phyloP scores from a whole-genome alignment of 2,329 filamentous ascomycete genomes.

The Fusarium sp. region DNA sequence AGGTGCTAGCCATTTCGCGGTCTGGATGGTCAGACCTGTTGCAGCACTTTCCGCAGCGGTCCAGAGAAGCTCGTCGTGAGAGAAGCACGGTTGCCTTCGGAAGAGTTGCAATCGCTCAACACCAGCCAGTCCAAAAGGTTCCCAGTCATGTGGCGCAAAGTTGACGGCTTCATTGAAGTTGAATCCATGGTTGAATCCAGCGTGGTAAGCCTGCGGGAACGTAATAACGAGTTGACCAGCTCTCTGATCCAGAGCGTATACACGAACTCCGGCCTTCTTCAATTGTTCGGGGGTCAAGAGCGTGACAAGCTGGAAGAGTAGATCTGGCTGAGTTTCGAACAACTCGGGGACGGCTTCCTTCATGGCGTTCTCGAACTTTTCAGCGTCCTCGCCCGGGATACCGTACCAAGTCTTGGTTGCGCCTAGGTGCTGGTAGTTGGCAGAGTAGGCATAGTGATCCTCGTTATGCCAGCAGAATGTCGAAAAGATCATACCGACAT shows the following conservation, averaged over 20 bases:
- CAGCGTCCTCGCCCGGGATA: constrained; percentile 90
- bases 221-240: constrained; percentile 97
- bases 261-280: constrained; percentile 89
- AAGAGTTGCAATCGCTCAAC: constrained; percentile 89
- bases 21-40: constrained; percentile 76
- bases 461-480: constrained; percentile 99
- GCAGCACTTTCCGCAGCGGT: constrained; percentile 85
- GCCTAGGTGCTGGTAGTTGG: constrained; percentile 98
- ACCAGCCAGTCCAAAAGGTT: constrained; percentile 86
- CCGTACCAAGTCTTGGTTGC: constrained; percentile 99
- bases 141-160: constrained; percentile 95
- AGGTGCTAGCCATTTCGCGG: constrained; percentile 93
- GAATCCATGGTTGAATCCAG: constrained; percentile 98
- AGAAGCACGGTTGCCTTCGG: constrained; percentile 93
- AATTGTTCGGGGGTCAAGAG: constrained; percentile 92
- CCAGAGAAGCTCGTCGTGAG: constrained; percentile 92
- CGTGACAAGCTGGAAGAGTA: constrained; percentile 97
- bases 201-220: constrained; percentile 96
- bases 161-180: constrained; percentile 99
- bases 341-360: constrained; percentile 92
- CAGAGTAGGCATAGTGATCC: constrained; percentile 96
- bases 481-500: constrained; percentile 99
- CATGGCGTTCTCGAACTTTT: constrained; percentile 97
- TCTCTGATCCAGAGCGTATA: constrained; percentile 94
- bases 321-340: constrained; percentile 95